Conservation (phyloP, 73 alveolate species). For the Uronychia binucleata region DNA sequence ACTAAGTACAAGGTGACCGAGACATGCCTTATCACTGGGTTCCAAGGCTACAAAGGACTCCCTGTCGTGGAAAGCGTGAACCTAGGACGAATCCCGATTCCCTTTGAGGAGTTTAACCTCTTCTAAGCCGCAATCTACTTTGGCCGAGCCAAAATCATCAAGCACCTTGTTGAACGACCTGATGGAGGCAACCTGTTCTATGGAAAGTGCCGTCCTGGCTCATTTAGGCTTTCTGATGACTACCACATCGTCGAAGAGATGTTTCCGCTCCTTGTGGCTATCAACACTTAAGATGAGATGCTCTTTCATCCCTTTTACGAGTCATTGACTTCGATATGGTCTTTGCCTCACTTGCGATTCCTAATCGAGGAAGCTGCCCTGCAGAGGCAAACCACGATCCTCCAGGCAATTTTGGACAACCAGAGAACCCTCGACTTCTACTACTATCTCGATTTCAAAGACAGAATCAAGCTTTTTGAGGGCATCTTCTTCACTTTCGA, state of each 20-base stretch:
- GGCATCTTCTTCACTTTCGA: neutral
- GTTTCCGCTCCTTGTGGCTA: neutral
- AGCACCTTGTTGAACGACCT: neutral
- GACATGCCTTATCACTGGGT: neutral
- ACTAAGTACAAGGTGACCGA: neutral
- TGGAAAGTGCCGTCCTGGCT: neutral
- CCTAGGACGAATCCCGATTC: neutral
- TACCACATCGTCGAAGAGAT: neutral
- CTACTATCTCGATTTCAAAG: neutral
- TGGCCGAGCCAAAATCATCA: neutral
- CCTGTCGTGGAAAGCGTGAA: neutral
- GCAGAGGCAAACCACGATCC: neutral
- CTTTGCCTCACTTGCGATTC: neutral
- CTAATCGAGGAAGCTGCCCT: neutral
- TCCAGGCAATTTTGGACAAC: neutral
- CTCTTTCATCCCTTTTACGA: neutral
- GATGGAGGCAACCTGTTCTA: neutral
- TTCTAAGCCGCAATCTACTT: neutral
- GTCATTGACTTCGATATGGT: neutral
- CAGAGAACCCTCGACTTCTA: neutral
- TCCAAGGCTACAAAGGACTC: neutral
- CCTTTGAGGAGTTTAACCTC: neutral
- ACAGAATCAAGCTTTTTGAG: neutral
- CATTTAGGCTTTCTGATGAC: neutral
- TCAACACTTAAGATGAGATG: neutral